A percentile compares a stretch with the other conserved stretches of the same genome.
Conservation (phyloP, 73 alveolate species). For the Blepharisma stoltei region DNA sequence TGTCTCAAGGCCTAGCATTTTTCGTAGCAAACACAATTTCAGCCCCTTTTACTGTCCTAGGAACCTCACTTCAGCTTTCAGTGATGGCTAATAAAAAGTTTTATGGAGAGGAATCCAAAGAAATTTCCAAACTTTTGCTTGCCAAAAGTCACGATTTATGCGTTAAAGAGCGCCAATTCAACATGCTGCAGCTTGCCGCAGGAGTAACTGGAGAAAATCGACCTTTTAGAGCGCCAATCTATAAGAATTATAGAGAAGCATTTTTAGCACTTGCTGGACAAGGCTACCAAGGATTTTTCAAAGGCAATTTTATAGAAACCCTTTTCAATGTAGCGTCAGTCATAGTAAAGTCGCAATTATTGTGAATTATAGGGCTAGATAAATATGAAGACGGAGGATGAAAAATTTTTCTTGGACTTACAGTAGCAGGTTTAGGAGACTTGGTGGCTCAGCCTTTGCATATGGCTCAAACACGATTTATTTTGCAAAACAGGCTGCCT, state of each 20-base stretch:
- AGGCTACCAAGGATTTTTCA: conserved; percentile 32
- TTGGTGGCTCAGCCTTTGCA: conserved; percentile 15
- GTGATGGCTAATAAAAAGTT: not conserved
- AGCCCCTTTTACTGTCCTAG: conserved; percentile 30
- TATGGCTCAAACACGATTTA: conserved; percentile 14
- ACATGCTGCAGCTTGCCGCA: not conserved
- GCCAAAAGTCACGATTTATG: conserved; percentile 9
- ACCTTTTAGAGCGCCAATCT: conserved; percentile 31
- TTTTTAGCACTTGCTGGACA: conserved; percentile 24
- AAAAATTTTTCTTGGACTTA: not conserved
- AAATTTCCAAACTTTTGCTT: conserved; percentile 4
- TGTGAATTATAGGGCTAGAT: not conserved
- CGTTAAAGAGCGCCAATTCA: conserved; percentile 16
- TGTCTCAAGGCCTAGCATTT: not conserved
- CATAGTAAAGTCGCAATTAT: not conserved
- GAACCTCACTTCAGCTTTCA: conserved; percentile 16
- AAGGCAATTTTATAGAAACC: conserved; percentile 17
- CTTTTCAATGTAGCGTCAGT: not conserved
- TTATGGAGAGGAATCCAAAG: not conserved
- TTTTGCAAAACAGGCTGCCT: conserved; percentile 24
- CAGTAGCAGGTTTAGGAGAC: not conserved
- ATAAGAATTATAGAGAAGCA: conserved; percentile 22
- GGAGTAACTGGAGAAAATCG: conserved; percentile 23
- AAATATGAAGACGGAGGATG: not conserved
- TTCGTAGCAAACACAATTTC: conserved; percentile 17